Base-by-base conservation (phyloP, 345 rosid genomes). In the Salix arbutifolia region DNA sequence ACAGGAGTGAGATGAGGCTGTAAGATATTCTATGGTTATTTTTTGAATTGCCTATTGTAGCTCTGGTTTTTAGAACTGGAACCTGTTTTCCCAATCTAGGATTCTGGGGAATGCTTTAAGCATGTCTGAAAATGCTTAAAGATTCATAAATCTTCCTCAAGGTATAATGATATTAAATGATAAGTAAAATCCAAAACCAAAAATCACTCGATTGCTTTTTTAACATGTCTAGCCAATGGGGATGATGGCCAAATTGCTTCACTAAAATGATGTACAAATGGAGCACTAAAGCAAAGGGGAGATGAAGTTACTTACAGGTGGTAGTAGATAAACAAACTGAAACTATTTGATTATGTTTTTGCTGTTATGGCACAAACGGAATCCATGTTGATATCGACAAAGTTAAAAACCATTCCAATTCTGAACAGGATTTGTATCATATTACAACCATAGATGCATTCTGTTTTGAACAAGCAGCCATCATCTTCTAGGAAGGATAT, bases 401-500 rank as follows among this genome's bases (percentile, higher is more conserved):
- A 69, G 6, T 9, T 5, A 44, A 69, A 69, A 21, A 70, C 19
- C 62, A 7, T 50, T 31, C 25, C n/a, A 19, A 5, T 46, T 48
- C 73, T 48, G 3, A 48, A 50, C 13, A 23, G 35, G 25, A 58
- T 3, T 14, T 10, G 2, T 25, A 74, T 42, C 65, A 28, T 18
- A 56, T 17, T 42, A 17, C 17, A 21, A 12, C 4, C 6, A 23
- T 1, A 13, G 42, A 1, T 4, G 13, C 37, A 38, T 38, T 68
- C 28, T 1, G 3, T 13, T 61, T 38, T 40, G 33, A 44, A 0
- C 30, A 4, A 23, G 65, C 28, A 8, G 58, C 80, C 28, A 74
- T 77, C 53, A 77, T 86, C 84, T 81, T 74, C 83, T 72, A 26
- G 90, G 91, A 72, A 91, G 77, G 64, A 90, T 65, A 69, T 91